Evolutionary conservation across 768 basidiomycete species (phyloP), one percentile per base, ranked within the genome.

Genomic region (Tricholoma bakamatsutake): DNA sequence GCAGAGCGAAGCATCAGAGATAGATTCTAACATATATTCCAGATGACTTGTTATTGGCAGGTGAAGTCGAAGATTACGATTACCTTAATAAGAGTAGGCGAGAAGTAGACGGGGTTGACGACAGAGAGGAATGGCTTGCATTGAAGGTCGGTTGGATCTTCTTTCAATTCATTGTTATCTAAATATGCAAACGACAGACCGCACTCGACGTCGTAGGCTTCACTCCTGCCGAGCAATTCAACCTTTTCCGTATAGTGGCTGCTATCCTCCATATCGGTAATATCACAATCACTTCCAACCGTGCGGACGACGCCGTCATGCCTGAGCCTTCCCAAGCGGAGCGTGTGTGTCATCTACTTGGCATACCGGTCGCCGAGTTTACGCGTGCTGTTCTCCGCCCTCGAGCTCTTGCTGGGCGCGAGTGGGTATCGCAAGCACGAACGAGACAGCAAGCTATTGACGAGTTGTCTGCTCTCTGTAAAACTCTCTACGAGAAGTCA

Each of bases 191-290:
- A 10, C 37, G 1, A 7, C 58, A 93, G 90, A 78, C 76, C 54
- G 95, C 94, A 0, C 79, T 99, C 15, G 87, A 93, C 59, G 81
- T 89, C 12, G 93, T 99, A 24, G 97, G 97, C 1, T 95, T 98
- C 69, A 80, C 88, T 11, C 64, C 81, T 5, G 69, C 80, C 0
- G 97, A 98, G 66, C 97, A 98, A 64, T 76, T 90, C 61, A 88
- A 98, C 65, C 79, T 98, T 6, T 98, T 98, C 77, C 85, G 93
- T n/a, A 79, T 97, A 46, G 84, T 97, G 13, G 94, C 95, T 1
- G 89, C 92, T 2, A 86, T 98, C 63, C 82, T 98, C 10, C 97
- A 98, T 69, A 88, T 98, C 51, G 96, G 96, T 43, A 98, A 99
- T 69, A 93, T 98, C 64, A 72, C 73, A 11, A 85, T 98, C 60